Base-by-base conservation (phyloP, 164 flowering plant species). In the Aristolochia fimbriata region DNA sequence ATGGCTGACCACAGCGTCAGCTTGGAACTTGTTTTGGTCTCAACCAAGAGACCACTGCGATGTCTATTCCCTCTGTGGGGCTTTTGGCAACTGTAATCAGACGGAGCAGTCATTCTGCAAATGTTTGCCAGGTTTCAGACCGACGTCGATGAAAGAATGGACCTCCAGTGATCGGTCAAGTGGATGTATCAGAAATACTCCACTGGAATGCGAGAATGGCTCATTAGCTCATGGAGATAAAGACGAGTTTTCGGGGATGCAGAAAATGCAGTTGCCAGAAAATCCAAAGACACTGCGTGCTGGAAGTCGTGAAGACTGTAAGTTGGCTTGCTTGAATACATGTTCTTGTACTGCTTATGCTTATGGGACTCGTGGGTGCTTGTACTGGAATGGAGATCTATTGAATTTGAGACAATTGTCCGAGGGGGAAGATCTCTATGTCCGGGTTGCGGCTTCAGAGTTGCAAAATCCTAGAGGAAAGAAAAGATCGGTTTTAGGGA, bases 21-120 rank as follows among this genome's bases (percentile, higher is more conserved):
- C 9, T 0, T 74, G 77, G 77, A 45, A 17, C 33, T 45, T 67
- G 57, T 56, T 74, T 47, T 74, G 74, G 74, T 21, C 71, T 45
- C 62, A 55, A 58, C 71, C 77, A 0, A 49, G 45, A 22, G 50
- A 51, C 4, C 55, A 16, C 20, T 70, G 74, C 20, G 59, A 54
- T 13, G 72, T 62, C 14, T 59, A 61, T 48, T 55, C 51, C 46
- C 51, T 61, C 11, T 70, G 77, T 62, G 77, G 77, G 7, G 19
- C 70, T 47, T 74, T 61, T 47, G 72, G 72, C 15, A 47, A 3
- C 59, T 70, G 77, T 47, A 46, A 62, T 24, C 30, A 57, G 43
- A 47, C 16, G 12, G 43, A 2, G 23, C 5, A 15, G 43, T 60
- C 59, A 2, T 48, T 47, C 19, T 72, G 76, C 22, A 25, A 15